Conservation (phyloP, 345 rosid species). For the Bretschneidera sinensis region DNA sequence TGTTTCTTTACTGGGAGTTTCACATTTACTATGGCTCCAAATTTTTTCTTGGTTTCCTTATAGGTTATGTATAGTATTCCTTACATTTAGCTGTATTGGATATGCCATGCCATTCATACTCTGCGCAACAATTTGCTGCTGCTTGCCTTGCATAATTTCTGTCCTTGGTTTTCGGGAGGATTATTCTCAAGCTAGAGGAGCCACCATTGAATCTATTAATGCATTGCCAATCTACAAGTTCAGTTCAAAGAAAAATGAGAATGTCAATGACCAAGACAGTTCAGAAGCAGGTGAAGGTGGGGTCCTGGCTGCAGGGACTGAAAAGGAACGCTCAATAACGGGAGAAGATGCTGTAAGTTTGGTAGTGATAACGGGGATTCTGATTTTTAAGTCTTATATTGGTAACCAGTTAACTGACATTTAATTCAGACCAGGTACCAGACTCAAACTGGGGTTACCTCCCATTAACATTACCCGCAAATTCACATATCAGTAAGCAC, state of each 20-base stretch:
- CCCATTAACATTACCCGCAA: no score
- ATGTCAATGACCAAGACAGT: conserved; percentile 34
- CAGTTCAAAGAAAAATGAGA: conserved; percentile 34
- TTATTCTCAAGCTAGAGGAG: conserved; percentile 75
- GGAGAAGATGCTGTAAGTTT: conserved; percentile 90
- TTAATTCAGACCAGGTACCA: not conserved
- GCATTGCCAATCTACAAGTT: conserved; percentile 77
- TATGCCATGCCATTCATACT: conserved; percentile 93
- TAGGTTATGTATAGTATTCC: conserved; percentile 91
- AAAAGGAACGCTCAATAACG: conserved; percentile 62
- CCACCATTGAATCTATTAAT: conserved; percentile 54
- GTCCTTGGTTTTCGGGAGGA: conserved; percentile 73
- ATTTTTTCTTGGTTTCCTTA: conserved; percentile 24
- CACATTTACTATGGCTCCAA: conserved; percentile 1
- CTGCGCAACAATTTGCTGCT: conserved; percentile 88
- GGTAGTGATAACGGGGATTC: not conserved
- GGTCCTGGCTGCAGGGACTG: conserved; percentile 59
- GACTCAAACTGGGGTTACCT: not conserved
- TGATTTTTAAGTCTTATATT: not conserved
- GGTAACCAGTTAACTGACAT: not conserved
- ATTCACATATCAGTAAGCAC: not conserved
- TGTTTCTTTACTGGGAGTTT: not conserved
- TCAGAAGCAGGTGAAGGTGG: conserved; percentile 58
- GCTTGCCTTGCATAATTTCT: conserved; percentile 88
- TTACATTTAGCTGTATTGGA: conserved; percentile 86